A percentile compares a stretch with the other conserved stretches of the same genome.
phyloP scores from a whole-genome alignment of 2,329 filamentous ascomycete species.

The Helotiales sp. region DNA sequence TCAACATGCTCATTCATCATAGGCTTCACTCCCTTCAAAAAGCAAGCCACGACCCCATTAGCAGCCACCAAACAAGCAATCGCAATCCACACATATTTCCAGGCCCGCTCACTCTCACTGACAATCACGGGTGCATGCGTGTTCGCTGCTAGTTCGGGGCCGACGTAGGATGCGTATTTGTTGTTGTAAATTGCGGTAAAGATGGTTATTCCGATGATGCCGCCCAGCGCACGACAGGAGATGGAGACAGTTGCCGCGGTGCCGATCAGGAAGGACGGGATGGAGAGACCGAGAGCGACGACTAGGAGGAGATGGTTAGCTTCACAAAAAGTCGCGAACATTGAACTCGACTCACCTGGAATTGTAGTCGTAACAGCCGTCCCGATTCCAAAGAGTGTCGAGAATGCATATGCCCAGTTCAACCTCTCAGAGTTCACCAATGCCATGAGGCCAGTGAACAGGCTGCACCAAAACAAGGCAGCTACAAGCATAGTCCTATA shows the following conservation, averaged over 20 bases:
- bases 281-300: constrained; percentile 18
- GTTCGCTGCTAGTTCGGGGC: constrained; percentile 11
- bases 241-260: constrained; percentile 21
- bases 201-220: constrained; percentile 23
- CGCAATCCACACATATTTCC: constrained; percentile 24
- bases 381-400: constrained; percentile 20
- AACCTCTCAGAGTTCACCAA: constrained; percentile 12
- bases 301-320: no score
- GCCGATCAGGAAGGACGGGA: constrained; percentile 22
- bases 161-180: constrained; percentile 18
- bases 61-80: constrained; percentile 17
- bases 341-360: no score
- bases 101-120: constrained; percentile 9
- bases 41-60: constrained; percentile 19
- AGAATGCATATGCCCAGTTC: constrained; percentile 16
- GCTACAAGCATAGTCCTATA: constrained; percentile 14
- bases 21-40: constrained; percentile 17
- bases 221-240: constrained; percentile 19
- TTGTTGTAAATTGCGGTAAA: constrained; percentile 24
- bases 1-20: constrained; percentile 25
- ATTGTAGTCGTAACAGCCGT: constrained; percentile 22
- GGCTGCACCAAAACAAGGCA: constrained; percentile 18
- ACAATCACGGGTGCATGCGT: constrained; percentile 11
- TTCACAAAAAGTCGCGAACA: no score
- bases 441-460: constrained; percentile 23